phyloP scores from a whole-genome alignment of 495 filamentous ascomycete genomes.

The Delitschia confertaspora region DNA sequence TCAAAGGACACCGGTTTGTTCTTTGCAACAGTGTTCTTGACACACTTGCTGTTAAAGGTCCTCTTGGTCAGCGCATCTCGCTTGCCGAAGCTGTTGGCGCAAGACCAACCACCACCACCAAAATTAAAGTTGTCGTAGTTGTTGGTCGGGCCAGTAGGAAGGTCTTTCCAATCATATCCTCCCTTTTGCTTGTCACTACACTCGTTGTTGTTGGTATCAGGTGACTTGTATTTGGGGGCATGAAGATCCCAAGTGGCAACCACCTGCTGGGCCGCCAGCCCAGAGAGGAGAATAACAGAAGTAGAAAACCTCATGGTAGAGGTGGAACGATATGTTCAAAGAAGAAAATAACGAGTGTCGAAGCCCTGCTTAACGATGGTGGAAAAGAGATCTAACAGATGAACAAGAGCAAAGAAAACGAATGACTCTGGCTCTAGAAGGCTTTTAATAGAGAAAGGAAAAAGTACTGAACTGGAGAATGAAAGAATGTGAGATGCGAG shows the following conservation, averaged over 20 bases:
- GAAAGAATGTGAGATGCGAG: not conserved
- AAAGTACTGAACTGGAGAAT: constrained; percentile 10
- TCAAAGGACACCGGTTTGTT: constrained; percentile 46
- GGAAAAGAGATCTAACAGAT: constrained; percentile 9
- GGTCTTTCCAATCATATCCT: constrained; percentile 64
- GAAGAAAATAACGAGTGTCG: constrained; percentile 8
- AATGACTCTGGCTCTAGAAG: constrained; percentile 26
- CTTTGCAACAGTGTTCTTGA: constrained; percentile 48
- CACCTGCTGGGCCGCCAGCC: constrained; percentile 51
- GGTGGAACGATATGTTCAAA: constrained; percentile 28
- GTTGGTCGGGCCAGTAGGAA: constrained; percentile 53
- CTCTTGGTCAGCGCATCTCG: constrained; percentile 35
- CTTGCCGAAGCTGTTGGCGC: constrained; percentile 47
- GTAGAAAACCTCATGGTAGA: constrained; percentile 29
- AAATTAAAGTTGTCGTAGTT: constrained; percentile 66
- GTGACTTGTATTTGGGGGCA: constrained; percentile 51
- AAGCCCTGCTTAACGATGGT: constrained; percentile 27
- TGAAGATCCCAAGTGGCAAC: constrained; percentile 56
- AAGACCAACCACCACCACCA: constrained; percentile 62
- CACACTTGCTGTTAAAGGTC: constrained; percentile 52
- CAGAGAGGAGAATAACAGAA: constrained; percentile 42
- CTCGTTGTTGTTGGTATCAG: constrained; percentile 65
- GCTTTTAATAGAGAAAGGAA: constrained; percentile 5
- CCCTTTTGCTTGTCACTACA: constrained; percentile 56
- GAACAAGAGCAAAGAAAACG: constrained; percentile 24